Conservation (phyloP, 2,329 filamentous ascomycete species). For the Cordyceps cateniannulata region DNA sequence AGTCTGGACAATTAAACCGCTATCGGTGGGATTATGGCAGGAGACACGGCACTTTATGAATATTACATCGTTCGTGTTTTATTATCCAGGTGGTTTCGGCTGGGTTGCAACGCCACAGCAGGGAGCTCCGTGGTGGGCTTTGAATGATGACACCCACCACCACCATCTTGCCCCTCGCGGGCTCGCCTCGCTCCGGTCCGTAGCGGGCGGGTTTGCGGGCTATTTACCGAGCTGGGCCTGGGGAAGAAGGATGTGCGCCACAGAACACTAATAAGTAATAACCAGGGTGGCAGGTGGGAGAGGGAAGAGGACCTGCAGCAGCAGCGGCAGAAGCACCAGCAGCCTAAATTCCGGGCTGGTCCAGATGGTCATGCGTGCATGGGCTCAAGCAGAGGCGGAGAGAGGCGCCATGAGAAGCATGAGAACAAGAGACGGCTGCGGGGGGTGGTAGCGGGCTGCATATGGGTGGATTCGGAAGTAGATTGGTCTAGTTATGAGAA, state of each 20-base stretch:
- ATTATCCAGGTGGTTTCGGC: not conserved
- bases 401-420: slow-evolving; percentile 1
- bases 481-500: not conserved
- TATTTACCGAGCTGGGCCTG: slow-evolving; percentile 2
- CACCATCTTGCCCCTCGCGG: slow-evolving; percentile 1
- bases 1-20: not conserved
- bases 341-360: not conserved
- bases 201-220: not conserved
- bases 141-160: not conserved
- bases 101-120: not conserved
- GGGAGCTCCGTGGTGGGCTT: not conserved
- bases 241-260: slow-evolving; percentile 8
- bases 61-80: not conserved
- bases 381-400: not conserved
- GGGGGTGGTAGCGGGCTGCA: not conserved
- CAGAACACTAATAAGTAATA: not conserved
- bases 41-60: too few relatives aligned
- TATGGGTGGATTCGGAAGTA: slow-evolving; percentile 5
- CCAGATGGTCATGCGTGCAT: not conserved
- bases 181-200: slow-evolving; percentile 11
- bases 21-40: not conserved
- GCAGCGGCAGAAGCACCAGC: not conserved
- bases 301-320: not conserved
- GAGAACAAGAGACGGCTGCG: not conserved
- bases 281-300: not conserved